Evolutionary conservation across 202 grass and related monocot genomes (phyloP).

Genomic region (Elaeis oleifera): DNA sequence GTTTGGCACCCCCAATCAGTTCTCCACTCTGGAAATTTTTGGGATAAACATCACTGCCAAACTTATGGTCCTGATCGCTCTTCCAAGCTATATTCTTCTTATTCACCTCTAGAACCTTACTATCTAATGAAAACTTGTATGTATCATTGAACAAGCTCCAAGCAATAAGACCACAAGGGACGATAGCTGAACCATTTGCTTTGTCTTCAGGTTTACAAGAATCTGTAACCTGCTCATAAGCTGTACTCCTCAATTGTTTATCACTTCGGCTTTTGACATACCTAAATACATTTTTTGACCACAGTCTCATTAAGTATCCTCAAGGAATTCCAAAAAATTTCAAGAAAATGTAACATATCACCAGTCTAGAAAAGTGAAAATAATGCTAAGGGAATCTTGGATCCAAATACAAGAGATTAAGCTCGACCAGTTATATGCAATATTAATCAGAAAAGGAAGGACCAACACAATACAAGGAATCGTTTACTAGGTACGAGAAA

Average conservation of each 20-base stretch:
- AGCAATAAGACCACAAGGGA: conserved; percentile 22
- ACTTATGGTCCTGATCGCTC: conserved; percentile 14
- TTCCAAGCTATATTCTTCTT: conserved; percentile 19
- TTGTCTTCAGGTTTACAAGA: conserved; percentile 11
- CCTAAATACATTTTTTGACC: conserved; percentile 3
- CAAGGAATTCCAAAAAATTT: neutral
- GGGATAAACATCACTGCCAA: conserved; percentile 19
- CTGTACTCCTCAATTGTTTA: conserved; percentile 11
- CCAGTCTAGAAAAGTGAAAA: too few species aligned
- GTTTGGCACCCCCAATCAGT: conserved; percentile 14
- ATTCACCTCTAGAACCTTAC: neutral
- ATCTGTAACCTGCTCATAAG: neutral
- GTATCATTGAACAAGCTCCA: conserved; percentile 25
- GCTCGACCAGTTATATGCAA: too few species aligned
- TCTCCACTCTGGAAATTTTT: conserved; percentile 14
- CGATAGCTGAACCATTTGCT: conserved; percentile 1
- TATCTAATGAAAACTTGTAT: conserved; percentile 7
- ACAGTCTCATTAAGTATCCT: neutral
- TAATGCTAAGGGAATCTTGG: too few species aligned
- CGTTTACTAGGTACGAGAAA: too few species aligned
- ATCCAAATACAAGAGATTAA: too few species aligned
- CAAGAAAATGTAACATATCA: too few species aligned
- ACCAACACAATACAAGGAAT: too few species aligned
- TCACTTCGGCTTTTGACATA: conserved; percentile 18
- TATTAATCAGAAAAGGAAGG: too few species aligned